phyloP scores from a whole-genome alignment of 345 rosid species.

The Physaria fendleri region DNA sequence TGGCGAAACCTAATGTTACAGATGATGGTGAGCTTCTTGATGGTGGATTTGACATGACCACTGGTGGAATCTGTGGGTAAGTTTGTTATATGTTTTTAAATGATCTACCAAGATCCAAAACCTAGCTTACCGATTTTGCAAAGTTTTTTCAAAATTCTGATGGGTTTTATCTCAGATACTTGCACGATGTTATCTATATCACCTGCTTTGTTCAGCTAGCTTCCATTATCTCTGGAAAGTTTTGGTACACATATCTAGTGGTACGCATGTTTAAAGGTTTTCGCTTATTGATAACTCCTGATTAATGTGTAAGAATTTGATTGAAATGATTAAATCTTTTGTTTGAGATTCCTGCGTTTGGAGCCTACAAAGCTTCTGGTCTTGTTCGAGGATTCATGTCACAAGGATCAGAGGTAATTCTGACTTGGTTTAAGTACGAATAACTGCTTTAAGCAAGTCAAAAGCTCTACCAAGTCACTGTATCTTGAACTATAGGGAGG shows the following conservation, averaged over 20 bases:
- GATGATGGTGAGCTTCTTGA: slow-evolving; percentile 10
- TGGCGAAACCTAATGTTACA: slow-evolving; percentile 8
- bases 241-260: slow-evolving; percentile 7
- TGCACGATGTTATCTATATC: slow-evolving; percentile 3
- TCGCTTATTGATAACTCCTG: background rate
- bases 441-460: background rate
- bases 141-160: background rate
- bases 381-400: slow-evolving; percentile 10
- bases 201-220: slow-evolving; percentile 6
- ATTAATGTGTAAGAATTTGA: background rate
- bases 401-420: background rate
- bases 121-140: background rate
- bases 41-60: slow-evolving; percentile 11
- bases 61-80: slow-evolving; percentile 9
- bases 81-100: background rate
- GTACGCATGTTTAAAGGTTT: background rate
- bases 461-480: background rate
- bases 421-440: too few relatives aligned
- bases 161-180: background rate
- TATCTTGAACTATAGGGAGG: background rate
- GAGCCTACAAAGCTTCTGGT: background rate
- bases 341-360: slow-evolving; percentile 12
- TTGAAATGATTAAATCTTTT: background rate
- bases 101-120: background rate
- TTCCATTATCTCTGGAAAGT: slow-evolving; percentile 3